phyloP scores from a whole-genome alignment of 1,284 basidiomycete species.

The Cutaneotrichosporon dermatis region DNA sequence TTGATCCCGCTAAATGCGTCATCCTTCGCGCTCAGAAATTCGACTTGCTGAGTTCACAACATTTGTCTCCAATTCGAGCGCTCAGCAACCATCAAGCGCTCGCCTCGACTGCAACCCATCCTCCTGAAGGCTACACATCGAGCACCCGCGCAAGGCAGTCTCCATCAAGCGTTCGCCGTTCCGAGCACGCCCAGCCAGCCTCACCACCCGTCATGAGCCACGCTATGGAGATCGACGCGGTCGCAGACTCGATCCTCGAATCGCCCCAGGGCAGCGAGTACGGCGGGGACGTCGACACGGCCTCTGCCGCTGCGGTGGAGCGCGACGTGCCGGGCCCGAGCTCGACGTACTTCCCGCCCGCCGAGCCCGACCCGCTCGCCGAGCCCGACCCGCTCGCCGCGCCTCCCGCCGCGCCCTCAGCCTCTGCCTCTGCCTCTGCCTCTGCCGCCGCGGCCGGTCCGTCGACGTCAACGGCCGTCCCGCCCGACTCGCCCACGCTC shows the following conservation, averaged over 20 bases:
- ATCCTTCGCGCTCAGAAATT: too few species aligned
- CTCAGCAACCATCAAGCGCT: too few species aligned
- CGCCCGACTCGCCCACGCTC: slow-evolving; percentile 5
- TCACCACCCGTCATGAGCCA: too few species aligned
- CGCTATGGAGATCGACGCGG: slow-evolving; percentile 6
- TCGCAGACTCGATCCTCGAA: slow-evolving; percentile 22
- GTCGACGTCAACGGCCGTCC: neutral
- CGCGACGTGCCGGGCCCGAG: slow-evolving; percentile 36
- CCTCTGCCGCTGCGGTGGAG: neutral
- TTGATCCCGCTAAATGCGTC: slow-evolving; percentile 3
- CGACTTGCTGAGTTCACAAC: too few species aligned
- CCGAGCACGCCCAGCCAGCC: too few species aligned
- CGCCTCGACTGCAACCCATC: too few species aligned
- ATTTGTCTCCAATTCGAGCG: too few species aligned
- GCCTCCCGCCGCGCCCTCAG: slow-evolving; percentile 18
- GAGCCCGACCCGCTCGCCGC: neutral
- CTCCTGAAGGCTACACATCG: too few species aligned
- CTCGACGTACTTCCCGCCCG: slow-evolving; percentile 30
- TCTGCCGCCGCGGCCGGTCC: too few species aligned
- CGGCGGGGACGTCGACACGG: slow-evolving; percentile 12
- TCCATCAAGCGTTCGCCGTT: too few species aligned
- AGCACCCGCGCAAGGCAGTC: too few species aligned
- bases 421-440: slow-evolving; percentile 18
- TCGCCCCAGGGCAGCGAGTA: slow-evolving; percentile 23
- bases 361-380: slow-evolving; percentile 1